These are phyloP conservation scores for Malassezia pachydermatis DNA, from an alignment of 1,284 basidiomycete genomes.

Conservation along the genomic window DNA sequence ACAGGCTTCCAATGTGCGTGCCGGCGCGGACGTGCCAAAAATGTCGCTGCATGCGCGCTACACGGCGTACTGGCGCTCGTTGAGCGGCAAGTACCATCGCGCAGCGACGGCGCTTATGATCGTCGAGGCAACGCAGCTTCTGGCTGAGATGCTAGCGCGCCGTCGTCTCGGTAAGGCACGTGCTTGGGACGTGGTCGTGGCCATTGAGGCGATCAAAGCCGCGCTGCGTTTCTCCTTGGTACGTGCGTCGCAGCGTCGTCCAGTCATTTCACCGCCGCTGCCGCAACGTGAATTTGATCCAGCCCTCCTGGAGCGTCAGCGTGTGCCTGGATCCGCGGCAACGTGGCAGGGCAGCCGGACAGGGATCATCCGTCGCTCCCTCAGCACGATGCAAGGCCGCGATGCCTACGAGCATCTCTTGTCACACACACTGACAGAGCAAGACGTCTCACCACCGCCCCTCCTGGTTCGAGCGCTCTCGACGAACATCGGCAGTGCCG, in stretches of 20 bases:
- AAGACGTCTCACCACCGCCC: conserved; percentile 34
- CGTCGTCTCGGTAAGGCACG: conserved; percentile 34
- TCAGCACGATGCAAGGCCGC: conserved; percentile 26
- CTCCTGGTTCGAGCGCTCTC: conserved; percentile 36
- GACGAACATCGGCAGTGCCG: conserved; percentile 21
- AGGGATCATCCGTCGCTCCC: conserved; percentile 29
- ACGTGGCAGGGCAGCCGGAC: conserved; percentile 36
- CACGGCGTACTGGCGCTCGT: conserved; percentile 45
- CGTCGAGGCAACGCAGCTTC: conserved; percentile 46
- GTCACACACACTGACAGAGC: conserved; percentile 33
- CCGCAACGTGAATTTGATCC: conserved; percentile 46
- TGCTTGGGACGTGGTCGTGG: conserved; percentile 49
- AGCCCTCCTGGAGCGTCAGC: conserved; percentile 28
- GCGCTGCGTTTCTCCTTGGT: conserved; percentile 47
- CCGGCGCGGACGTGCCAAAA: conserved; percentile 20
- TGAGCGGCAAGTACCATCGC: conserved; percentile 38
- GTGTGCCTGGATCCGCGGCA: conserved; percentile 15
- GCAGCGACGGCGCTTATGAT: conserved; percentile 43
- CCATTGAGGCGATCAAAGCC: conserved; percentile 49
- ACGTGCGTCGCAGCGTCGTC: conserved; percentile 41
- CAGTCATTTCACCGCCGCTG: conserved; percentile 48
- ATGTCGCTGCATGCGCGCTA: conserved; percentile 49
- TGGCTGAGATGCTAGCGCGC: conserved; percentile 49
- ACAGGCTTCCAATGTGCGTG: neutral
- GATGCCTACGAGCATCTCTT: conserved; percentile 44